Base-by-base conservation (phyloP, 306 rosid species). In the Pterocarpus macrocarpus region DNA sequence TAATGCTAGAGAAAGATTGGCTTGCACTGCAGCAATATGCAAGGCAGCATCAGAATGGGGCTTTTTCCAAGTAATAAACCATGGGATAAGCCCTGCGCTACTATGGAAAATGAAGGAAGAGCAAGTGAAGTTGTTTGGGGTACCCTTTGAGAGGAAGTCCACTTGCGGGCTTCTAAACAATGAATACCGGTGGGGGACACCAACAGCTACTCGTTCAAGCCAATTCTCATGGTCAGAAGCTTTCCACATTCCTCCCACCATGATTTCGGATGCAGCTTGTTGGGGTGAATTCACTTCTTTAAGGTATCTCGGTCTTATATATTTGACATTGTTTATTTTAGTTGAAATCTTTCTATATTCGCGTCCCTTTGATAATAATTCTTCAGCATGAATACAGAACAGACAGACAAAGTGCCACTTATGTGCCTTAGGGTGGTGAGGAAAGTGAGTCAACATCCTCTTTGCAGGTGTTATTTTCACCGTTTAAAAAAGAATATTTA, bases 141-240 rank as follows among this genome's bases (percentile, higher is more conserved):
- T 82, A 41, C 88, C 97, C 7, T 94, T 94, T 79, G 89, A 91
- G 85, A 85, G 55, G 68, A 94, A 94, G 79, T 78, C 75, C 68
- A 88, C 81, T 49, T 76, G 89, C 52, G 89, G 91, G 70, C 83
- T 92, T 79, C 86, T 94, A 32, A 87, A 94, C 69, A 80, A 90
- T 78, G 91, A 97, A 2, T 94, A 94, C 80, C 87, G 89, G 86
- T 94, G 96, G 96, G 98, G 97, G 32, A 88, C 90, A 22, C 91
- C 97, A 38, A 83, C 97, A 17, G 98, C 98, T 44, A 86, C 91
- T 53, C 75, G 79, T 34, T 88, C 94, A 57, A 83, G 69, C 56
- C 94, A 94, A 59, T 91, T 90, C 76, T 94, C 98, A 0, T 94
- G 98, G 97, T 89, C 97, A n/a, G 97, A 94, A 92, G 96, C 97